Evolutionary conservation across 495 filamentous ascomycete genomes (phyloP).

Genomic region (Aspergillus wentii): DNA sequence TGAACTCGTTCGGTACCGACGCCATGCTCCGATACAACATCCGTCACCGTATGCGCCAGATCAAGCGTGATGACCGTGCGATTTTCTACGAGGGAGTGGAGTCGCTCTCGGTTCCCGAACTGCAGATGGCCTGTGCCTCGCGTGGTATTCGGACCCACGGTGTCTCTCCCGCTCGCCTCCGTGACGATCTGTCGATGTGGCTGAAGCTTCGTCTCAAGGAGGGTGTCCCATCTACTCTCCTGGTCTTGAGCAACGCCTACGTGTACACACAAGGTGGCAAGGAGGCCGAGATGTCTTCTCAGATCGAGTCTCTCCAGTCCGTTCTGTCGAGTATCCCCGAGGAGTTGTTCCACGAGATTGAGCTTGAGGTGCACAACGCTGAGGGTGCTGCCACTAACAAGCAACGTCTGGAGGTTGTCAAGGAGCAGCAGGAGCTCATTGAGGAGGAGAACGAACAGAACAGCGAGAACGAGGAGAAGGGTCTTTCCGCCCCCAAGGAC

Average conservation of each 20-base stretch:
- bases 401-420: slow-evolving; percentile 97
- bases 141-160: slow-evolving; percentile 91
- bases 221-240: slow-evolving; percentile 86
- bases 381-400: slow-evolving; percentile 98
- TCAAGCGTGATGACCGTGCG: slow-evolving; percentile 94
- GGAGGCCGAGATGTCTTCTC: slow-evolving; percentile 77
- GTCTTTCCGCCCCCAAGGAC: slow-evolving; percentile 58
- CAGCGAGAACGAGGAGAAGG: slow-evolving; percentile 61
- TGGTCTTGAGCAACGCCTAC: slow-evolving; percentile 95
- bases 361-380: slow-evolving; percentile 94
- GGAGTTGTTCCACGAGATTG: slow-evolving; percentile 98
- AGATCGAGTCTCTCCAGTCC: slow-evolving; percentile 89
- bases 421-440: slow-evolving; percentile 98
- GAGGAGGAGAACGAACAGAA: slow-evolving; percentile 94
- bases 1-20: slow-evolving; percentile 95
- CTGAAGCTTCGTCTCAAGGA: slow-evolving; percentile 89
- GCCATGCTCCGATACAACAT: slow-evolving; percentile 97
- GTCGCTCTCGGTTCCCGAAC: slow-evolving; percentile 83
- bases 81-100: slow-evolving; percentile 95
- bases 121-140: slow-evolving; percentile 85
- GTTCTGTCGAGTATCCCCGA: slow-evolving; percentile 94
- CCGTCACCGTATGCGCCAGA: slow-evolving; percentile 96
- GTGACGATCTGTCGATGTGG: slow-evolving; percentile 93
- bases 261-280: slow-evolving; percentile 85
- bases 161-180: slow-evolving; percentile 76